phyloP scores from a whole-genome alignment of 306 rosid species.

The Cucumis cinereus region DNA sequence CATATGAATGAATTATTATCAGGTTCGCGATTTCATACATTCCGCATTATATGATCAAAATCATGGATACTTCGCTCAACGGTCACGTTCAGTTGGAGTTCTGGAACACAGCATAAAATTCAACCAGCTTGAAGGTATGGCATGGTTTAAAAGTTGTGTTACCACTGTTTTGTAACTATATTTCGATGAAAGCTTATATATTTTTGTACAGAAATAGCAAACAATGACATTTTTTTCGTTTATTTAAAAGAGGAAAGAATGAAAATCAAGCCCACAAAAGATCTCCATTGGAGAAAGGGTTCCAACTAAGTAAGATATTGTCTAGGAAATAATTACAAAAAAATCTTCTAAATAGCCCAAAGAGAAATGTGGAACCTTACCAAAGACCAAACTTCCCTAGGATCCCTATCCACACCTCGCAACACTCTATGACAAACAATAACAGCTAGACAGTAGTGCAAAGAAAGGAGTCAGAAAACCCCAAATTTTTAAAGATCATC shows the following conservation, averaged over 20 bases:
- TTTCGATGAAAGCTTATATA: too few species aligned
- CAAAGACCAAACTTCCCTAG: too few species aligned
- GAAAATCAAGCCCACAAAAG: too few species aligned
- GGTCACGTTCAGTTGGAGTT: conserved; percentile 69
- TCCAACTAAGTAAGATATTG: too few species aligned
- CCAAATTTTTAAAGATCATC: neutral
- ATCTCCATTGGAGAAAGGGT: too few species aligned
- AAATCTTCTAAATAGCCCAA: too few species aligned
- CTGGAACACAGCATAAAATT: conserved; percentile 46
- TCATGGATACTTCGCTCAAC: conserved; percentile 74
- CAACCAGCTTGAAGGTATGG: conserved; percentile 63
- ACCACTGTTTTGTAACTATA: neutral
- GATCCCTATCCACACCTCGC: too few species aligned
- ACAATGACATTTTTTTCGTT: neutral
- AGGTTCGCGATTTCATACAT: conserved; percentile 95
- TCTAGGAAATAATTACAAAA: too few species aligned
- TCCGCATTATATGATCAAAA: conserved; percentile 76
- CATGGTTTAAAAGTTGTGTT: neutral
- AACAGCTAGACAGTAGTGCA: neutral
- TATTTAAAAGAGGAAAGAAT: too few species aligned
- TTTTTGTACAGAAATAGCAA: neutral
- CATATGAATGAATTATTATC: neutral
- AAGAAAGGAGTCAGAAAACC: neutral
- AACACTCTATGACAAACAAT: too few species aligned
- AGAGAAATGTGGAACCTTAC: too few species aligned